phyloP scores from a whole-genome alignment of 176 grass and related monocot genomes.

The Puccinellia tenuiflora region DNA sequence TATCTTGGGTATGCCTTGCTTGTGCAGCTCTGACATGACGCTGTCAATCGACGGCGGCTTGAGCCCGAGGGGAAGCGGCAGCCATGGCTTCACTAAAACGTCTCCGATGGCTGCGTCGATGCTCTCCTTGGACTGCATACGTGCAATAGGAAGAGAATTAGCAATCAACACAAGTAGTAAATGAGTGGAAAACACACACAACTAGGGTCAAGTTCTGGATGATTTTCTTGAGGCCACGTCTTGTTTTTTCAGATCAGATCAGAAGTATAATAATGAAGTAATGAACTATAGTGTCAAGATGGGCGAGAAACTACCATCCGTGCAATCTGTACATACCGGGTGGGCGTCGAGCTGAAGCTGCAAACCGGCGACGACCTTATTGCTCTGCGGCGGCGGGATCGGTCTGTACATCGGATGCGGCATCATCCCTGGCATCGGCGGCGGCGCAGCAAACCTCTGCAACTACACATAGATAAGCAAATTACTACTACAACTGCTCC shows the following conservation, averaged over 20 bases:
- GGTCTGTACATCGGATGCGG: conserved; percentile 62
- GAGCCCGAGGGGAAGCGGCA: conserved; percentile 86
- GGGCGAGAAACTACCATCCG: background rate
- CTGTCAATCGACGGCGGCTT: conserved; percentile 71
- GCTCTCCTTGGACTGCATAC: conserved; percentile 65
- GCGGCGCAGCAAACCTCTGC: conserved; percentile 52
- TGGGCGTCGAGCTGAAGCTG: conserved; percentile 64
- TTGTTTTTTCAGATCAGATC: background rate
- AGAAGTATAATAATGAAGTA: background rate
- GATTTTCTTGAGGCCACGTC: no score
- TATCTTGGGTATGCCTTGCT: conserved; percentile 65
- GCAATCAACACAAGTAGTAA: background rate
- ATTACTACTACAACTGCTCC: background rate
- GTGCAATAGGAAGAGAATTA: background rate
- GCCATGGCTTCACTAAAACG: conserved; percentile 92
- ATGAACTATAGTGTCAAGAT: background rate
- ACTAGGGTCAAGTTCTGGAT: background rate
- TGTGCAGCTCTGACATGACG: conserved; percentile 79
- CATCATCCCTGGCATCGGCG: conserved; percentile 38
- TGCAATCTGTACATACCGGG: conserved; percentile 37
- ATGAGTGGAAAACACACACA: background rate
- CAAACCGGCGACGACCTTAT: conserved; percentile 39
- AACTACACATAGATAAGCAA: background rate
- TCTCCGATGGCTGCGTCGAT: conserved; percentile 95
- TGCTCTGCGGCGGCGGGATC: background rate